A percentile compares a stretch with the other conserved stretches of the same genome.
Evolutionary conservation across 1,284 basidiomycete genomes (phyloP).

Genomic region (Entoloma clypeatum): DNA sequence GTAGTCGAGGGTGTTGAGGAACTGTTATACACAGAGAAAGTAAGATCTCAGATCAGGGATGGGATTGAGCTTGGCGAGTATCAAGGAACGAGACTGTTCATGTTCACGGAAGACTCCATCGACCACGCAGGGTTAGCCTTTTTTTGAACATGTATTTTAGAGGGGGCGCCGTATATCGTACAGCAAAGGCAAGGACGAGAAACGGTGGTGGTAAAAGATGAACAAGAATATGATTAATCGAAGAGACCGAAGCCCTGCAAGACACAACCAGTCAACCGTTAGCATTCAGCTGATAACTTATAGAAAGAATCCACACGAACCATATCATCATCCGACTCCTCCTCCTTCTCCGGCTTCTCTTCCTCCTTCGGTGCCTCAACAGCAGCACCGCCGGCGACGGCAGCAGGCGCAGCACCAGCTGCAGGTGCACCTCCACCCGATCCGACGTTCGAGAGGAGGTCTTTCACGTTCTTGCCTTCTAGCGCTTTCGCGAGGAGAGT

Average conservation of each 20-base stretch:
- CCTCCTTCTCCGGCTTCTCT: slow-evolving; percentile 84
- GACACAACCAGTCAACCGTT: slow-evolving; percentile 1
- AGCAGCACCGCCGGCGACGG: slow-evolving; percentile 57
- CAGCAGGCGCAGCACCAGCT: slow-evolving; percentile 57
- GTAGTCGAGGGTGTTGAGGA: too few species aligned
- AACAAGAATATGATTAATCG: slow-evolving; percentile 30
- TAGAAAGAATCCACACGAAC: slow-evolving; percentile 42
- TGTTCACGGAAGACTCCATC: too few species aligned
- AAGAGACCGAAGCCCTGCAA: slow-evolving; percentile 42
- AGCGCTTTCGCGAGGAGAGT: slow-evolving; percentile 95
- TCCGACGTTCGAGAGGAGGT: slow-evolving; percentile 89
- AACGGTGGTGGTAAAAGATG: slow-evolving; percentile 10
- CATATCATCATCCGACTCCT: slow-evolving; percentile 92
- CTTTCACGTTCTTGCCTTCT: slow-evolving; percentile 97
- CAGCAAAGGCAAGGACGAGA: slow-evolving; percentile 13
- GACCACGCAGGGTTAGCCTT: too few species aligned
- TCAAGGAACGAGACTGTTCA: too few species aligned
- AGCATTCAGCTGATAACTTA: too few species aligned
- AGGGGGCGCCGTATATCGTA: slow-evolving; percentile 13
- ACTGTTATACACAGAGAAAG: too few species aligned
- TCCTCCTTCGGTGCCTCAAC: slow-evolving; percentile 64
- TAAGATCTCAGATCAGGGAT: too few species aligned
- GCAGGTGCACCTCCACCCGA: slow-evolving; percentile 79
- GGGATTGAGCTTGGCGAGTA: too few species aligned
- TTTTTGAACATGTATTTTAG: slow-evolving; percentile 16